A percentile compares a stretch with the other conserved stretches of the same genome.
phyloP scores from a whole-genome alignment of 2,329 filamentous ascomycete genomes.

The Apiospora koreana region DNA sequence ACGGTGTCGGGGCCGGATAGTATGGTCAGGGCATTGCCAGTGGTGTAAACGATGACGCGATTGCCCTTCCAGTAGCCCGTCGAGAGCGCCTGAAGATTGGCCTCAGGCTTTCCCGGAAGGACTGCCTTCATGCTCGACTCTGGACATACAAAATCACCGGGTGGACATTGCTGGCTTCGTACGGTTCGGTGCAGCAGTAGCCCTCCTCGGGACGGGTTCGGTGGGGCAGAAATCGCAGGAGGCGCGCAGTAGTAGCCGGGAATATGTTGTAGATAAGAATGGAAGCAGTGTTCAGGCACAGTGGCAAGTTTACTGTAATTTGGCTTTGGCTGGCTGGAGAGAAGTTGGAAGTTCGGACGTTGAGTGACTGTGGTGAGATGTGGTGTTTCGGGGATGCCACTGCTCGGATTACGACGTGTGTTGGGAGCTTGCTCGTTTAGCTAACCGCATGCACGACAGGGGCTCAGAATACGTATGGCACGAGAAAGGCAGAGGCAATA shows the following conservation, averaged over 20 bases:
- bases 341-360: background rate
- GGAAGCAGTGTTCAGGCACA: background rate
- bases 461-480: background rate
- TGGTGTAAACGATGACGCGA: slow-evolving; percentile 68
- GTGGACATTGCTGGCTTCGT: slow-evolving; percentile 19
- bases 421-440: slow-evolving; percentile 1
- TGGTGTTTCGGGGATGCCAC: background rate
- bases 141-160: slow-evolving; percentile 18
- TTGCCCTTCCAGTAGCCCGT: slow-evolving; percentile 46
- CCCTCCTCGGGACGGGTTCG: background rate
- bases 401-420: background rate
- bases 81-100: slow-evolving; percentile 47
- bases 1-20: slow-evolving; percentile 73
- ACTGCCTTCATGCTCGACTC: slow-evolving; percentile 45
- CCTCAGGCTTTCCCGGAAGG: slow-evolving; percentile 50
- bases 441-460: background rate
- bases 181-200: background rate
- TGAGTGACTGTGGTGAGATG: background rate
- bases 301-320: background rate
- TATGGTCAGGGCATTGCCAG: slow-evolving; percentile 83
- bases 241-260: background rate
- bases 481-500: background rate
- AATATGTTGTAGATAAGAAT: background rate
- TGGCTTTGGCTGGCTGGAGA: background rate
- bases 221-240: background rate